Conservation (phyloP, 768 basidiomycete genomes). For the Auriscalpium orientale region DNA sequence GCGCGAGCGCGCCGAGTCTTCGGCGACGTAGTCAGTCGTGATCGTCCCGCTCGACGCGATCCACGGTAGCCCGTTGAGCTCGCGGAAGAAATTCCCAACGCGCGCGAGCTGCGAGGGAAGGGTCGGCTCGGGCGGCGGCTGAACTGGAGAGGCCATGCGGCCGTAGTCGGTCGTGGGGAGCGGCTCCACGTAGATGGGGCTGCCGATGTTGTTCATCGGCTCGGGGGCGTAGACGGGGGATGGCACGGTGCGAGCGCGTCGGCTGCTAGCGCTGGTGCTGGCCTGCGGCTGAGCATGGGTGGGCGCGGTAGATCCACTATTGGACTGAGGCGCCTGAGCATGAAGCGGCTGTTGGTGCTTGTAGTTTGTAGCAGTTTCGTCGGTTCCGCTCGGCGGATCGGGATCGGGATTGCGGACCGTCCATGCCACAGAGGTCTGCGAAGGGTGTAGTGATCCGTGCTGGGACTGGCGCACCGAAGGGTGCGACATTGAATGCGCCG, state of each 20-base stretch:
- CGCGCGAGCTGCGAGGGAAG: slow-evolving; percentile 10
- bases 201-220: neutral
- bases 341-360: neutral
- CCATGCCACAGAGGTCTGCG: slow-evolving; percentile 8
- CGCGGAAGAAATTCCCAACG: slow-evolving; percentile 11
- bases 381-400: slow-evolving; percentile 1
- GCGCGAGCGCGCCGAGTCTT: slow-evolving; percentile 5
- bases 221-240: neutral
- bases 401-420: slow-evolving; percentile 16
- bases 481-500: slow-evolving; percentile 10
- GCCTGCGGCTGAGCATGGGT: neutral
- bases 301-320: no score
- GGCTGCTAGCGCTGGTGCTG: neutral
- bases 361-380: neutral
- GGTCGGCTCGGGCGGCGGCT: slow-evolving; percentile 2
- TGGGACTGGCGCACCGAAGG: slow-evolving; percentile 7
- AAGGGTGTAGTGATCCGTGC: slow-evolving; percentile 6
- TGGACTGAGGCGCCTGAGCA: no score
- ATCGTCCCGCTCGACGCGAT: slow-evolving; percentile 5
- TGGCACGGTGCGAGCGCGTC: neutral
- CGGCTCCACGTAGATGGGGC: slow-evolving; percentile 8
- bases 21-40: slow-evolving; percentile 12
- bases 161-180: slow-evolving; percentile 6
- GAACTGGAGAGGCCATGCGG: slow-evolving; percentile 6
- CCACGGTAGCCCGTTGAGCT: slow-evolving; percentile 13